Base-by-base conservation (phyloP, 352 stramenopile genomes). In the Globisporangium parvum region DNA sequence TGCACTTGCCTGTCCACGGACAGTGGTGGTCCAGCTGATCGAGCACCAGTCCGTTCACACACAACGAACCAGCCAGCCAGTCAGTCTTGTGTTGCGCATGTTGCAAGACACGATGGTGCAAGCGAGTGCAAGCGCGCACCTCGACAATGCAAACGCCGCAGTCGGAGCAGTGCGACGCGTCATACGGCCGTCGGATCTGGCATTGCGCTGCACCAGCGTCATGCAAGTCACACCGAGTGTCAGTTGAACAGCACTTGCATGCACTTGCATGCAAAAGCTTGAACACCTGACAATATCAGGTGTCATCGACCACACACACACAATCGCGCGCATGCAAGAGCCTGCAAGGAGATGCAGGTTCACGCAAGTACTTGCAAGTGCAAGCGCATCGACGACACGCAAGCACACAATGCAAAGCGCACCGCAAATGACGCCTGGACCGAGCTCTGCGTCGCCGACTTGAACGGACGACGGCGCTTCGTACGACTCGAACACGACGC, bases 1-100 rank as follows among this genome's bases (percentile, higher is more conserved):
- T 82, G 67, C 88, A 96, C 64, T 96, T 96, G 59, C 88, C 86
- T 14, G 89, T 97, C 85, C 88, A 97, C 23, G 89, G 89, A 59
- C 89, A 97, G 60, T 97, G 89, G 66, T 97, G 89, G 60, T 97
- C 89, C 60, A 97, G 67, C 81, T 93, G 41, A 18, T 17, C 1
- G 18, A 17, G 10, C 49, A 63, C 8, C 14, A 50, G 6, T 60
- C 31, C n/a, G 24, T 52, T 33, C 14, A 54, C 41, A n/a, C n/a
- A n/a, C n/a, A n/a, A n/a, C n/a, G n/a, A n/a, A n/a, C n/a, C n/a
- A n/a, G n/a, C n/a, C n/a, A n/a, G n/a, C n/a, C n/a, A n/a, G n/a
- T 47, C 24, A 56, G 24, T 20, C 35, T 24, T 15, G 8, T 20
- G n/a, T n/a, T n/a, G n/a, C n/a, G n/a, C n/a, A n/a, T n/a, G n/a